These are phyloP conservation scores for Lepiota venenata DNA, from an alignment of 768 basidiomycete species.

Conservation along the genomic window DNA sequence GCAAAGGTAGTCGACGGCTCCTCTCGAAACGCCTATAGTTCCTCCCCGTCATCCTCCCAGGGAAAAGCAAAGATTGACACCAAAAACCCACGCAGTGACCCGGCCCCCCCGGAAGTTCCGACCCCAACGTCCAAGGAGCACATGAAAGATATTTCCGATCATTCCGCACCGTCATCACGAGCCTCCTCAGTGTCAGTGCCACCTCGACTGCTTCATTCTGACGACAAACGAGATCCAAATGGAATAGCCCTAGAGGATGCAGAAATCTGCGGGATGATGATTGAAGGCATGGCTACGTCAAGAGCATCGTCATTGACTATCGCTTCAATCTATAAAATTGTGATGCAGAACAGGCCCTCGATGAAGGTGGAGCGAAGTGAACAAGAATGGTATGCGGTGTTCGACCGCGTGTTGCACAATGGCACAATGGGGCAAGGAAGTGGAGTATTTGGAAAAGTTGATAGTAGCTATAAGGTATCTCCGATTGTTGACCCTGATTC, in stretches of 20 bases:
- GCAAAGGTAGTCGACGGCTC: not conserved
- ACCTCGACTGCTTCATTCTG: conserved; percentile 5
- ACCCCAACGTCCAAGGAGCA: not conserved
- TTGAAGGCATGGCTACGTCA: conserved; percentile 69
- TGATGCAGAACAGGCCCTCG: conserved; percentile 52
- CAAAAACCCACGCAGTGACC: not conserved
- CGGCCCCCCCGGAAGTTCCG: not conserved
- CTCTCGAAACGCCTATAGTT: not conserved
- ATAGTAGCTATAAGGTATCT: conserved; percentile 58
- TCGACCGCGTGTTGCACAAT: conserved; percentile 46
- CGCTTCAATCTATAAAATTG: conserved; percentile 46
- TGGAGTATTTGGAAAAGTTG: conserved; percentile 73
- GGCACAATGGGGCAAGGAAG: conserved; percentile 40
- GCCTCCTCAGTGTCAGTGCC: not conserved
- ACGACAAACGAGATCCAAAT: conserved; percentile 15
- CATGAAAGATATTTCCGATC: not conserved
- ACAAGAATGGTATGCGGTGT: conserved; percentile 46
- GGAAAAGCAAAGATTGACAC: not conserved
- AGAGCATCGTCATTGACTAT: conserved; percentile 65
- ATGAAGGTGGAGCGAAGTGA: conserved; percentile 38
- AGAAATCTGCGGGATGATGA: conserved; percentile 62
- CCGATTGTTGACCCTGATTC: not conserved
- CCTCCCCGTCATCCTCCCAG: not conserved
- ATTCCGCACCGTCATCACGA: conserved; percentile 4
- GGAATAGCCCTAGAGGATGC: conserved; percentile 26